These are phyloP conservation scores for Yamadazyma akitaensis DNA, from an alignment of 805 yeast species.

Conservation along the genomic window DNA sequence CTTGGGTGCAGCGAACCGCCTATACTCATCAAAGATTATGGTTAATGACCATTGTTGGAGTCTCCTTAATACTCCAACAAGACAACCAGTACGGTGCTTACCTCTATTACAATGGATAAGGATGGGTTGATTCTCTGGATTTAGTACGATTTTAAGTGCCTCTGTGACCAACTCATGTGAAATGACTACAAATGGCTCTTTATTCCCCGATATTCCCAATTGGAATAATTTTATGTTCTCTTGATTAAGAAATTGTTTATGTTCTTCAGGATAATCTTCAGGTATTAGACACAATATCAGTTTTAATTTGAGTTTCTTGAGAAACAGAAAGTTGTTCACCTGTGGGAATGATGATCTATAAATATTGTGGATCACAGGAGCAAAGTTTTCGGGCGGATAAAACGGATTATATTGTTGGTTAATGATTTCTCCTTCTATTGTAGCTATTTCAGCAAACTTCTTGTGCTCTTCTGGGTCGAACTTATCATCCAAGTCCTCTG, in stretches of 20 bases:
- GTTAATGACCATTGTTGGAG: slow-evolving; percentile 90
- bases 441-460: not conserved
- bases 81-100: slow-evolving; percentile 94
- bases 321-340: slow-evolving; percentile 71
- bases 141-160: slow-evolving; percentile 75
- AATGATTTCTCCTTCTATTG: not conserved
- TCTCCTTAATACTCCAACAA: slow-evolving; percentile 87
- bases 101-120: slow-evolving; percentile 95
- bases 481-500: slow-evolving; percentile 42
- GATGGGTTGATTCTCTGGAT: slow-evolving; percentile 88
- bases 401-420: slow-evolving; percentile 18
- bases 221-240: slow-evolving; percentile 72
- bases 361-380: slow-evolving; percentile 68
- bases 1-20: slow-evolving; percentile 93
- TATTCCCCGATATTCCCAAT: slow-evolving; percentile 92
- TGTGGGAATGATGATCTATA: slow-evolving; percentile 91
- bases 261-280: slow-evolving; percentile 84
- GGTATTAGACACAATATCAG: slow-evolving; percentile 83
- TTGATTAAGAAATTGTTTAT: slow-evolving; percentile 56
- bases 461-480: slow-evolving; percentile 24
- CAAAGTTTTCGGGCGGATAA: slow-evolving; percentile 87
- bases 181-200: slow-evolving; percentile 86
- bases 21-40: slow-evolving; percentile 92
- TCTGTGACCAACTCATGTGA: slow-evolving; percentile 64
- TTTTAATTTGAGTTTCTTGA: slow-evolving; percentile 59